These are phyloP conservation scores for Stagonosporopsis cucurbitacearum DNA, from an alignment of 2,329 filamentous ascomycete genomes.

Conservation along the genomic window DNA sequence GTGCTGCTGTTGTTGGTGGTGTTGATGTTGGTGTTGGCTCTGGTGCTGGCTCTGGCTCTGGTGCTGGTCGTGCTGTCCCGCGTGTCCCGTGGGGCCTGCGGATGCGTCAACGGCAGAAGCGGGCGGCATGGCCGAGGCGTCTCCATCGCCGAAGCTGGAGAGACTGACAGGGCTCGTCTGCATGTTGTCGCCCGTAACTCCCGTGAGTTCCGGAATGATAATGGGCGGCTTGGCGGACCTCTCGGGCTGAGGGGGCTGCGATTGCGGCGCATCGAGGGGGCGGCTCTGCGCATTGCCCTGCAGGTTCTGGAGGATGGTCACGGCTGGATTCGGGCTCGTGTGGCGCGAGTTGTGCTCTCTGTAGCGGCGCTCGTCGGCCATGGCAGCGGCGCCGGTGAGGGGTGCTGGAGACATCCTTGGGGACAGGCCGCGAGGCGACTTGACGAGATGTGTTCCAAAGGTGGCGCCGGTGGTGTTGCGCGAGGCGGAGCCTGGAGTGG, in stretches of 20 bases:
- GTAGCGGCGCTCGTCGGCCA: conserved; percentile 56
- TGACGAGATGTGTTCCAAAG: conserved; percentile 50
- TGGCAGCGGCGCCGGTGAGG: conserved; percentile 56
- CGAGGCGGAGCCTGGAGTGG: conserved; percentile 48
- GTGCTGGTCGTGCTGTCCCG: conserved; percentile 38
- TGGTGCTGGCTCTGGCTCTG: conserved; percentile 41
- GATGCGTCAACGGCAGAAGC: conserved; percentile 59
- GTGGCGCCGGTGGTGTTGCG: conserved; percentile 39
- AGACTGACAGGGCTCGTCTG: conserved; percentile 62
- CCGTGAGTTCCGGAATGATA: conserved; percentile 54
- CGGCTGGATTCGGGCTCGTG: conserved; percentile 58
- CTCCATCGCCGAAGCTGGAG: conserved; percentile 61
- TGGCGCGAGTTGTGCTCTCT: conserved; percentile 52
- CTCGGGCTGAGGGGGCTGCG: conserved; percentile 57
- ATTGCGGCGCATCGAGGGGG: conserved; percentile 51
- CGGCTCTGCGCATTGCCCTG: conserved; percentile 50
- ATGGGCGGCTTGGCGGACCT: conserved; percentile 55
- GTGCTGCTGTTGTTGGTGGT: conserved; percentile 35
- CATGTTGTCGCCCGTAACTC: conserved; percentile 51
- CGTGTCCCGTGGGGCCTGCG: conserved; percentile 54
- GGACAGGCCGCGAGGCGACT: conserved; percentile 51
- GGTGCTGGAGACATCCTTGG: conserved; percentile 50
- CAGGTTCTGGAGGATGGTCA: conserved; percentile 53
- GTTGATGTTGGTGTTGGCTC: conserved; percentile 45
- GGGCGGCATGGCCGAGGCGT: conserved; percentile 55